A percentile compares a stretch with the other conserved stretches of the same genome.
phyloP scores from a whole-genome alignment of 345 rosid genomes.

The Erucastrum elatum region DNA sequence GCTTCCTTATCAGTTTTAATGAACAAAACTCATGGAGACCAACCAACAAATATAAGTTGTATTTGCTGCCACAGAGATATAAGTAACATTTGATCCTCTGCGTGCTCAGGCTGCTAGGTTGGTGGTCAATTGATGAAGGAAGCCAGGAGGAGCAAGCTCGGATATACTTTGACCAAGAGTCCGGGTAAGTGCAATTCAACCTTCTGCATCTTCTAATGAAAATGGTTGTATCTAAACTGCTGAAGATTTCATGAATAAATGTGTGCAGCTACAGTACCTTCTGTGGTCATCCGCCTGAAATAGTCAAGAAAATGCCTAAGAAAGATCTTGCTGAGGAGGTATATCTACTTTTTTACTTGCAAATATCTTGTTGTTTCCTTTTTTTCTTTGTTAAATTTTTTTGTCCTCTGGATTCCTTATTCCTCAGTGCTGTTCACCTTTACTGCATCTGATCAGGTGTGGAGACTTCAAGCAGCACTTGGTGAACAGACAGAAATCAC shows the following conservation, averaged over 20 bases:
- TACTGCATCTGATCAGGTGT: conserved; percentile 52
- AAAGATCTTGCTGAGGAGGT: conserved; percentile 98
- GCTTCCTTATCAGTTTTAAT: conserved; percentile 26
- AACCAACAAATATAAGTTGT: not conserved
- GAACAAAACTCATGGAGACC: not conserved
- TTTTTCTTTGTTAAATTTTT: not conserved
- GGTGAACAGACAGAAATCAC: conserved; percentile 96
- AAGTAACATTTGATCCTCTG: not conserved
- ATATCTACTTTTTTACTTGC: conserved; percentile 12
- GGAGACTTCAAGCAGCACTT: conserved; percentile 99
- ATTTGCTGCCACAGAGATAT: not conserved
- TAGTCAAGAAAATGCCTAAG: conserved; percentile 95
- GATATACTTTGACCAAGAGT: conserved; percentile 62
- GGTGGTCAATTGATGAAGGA: conserved; percentile 99
- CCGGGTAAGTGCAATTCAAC: conserved; percentile 49
- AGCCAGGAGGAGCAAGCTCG: conserved; percentile 93
- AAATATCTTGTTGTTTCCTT: not conserved
- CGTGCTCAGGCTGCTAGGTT: conserved; percentile 72
- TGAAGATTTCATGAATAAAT: conserved; percentile 17
- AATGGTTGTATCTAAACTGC: not conserved
- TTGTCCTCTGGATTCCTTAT: not conserved
- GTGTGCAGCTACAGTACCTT: conserved; percentile 84
- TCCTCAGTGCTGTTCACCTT: not conserved
- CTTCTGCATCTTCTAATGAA: not conserved
- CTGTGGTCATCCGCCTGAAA: conserved; percentile 89